phyloP scores from a whole-genome alignment of 768 basidiomycete species.

The Boletus rubroflammeus region DNA sequence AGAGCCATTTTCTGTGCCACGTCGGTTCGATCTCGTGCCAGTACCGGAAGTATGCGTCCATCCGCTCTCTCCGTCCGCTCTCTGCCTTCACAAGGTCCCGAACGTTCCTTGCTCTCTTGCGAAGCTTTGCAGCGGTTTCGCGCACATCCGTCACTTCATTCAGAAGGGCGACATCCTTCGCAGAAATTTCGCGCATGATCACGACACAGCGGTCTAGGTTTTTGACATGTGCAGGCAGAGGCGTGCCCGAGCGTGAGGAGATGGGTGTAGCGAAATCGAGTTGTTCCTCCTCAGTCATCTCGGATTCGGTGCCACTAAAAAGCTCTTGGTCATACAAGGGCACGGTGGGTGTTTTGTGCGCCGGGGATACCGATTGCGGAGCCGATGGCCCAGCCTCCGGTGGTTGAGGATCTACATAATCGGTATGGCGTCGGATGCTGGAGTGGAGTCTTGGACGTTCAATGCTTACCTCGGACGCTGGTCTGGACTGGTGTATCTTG shows the following conservation, averaged over 20 bases:
- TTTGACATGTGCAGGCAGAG: conserved; percentile 10
- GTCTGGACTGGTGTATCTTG: background rate
- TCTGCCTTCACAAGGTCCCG: conserved; percentile 24
- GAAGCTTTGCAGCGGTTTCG: conserved; percentile 17
- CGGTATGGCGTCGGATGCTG: background rate
- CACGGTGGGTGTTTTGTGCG: background rate
- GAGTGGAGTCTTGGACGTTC: background rate
- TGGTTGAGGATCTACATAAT: background rate
- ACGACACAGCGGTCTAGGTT: conserved; percentile 22
- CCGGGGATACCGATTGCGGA: background rate
- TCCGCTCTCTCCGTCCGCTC: conserved; percentile 22
- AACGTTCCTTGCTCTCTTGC: conserved; percentile 19
- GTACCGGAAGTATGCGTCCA: conserved; percentile 27
- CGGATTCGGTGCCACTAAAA: conserved; percentile 24
- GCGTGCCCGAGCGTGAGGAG: conserved; percentile 25
- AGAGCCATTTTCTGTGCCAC: conserved; percentile 28
- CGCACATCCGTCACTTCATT: conserved; percentile 5
- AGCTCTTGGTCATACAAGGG: conserved; percentile 3
- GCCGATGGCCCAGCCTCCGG: conserved; percentile 3
- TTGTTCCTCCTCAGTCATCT: conserved; percentile 19
- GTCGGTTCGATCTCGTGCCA: conserved; percentile 24
- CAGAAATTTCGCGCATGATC: conserved; percentile 27
- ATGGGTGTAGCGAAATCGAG: conserved; percentile 18
- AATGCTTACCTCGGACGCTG: background rate
- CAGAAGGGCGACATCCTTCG: conserved; percentile 16